phyloP scores from a whole-genome alignment of 768 basidiomycete genomes.

The Scleroderma bovista region DNA sequence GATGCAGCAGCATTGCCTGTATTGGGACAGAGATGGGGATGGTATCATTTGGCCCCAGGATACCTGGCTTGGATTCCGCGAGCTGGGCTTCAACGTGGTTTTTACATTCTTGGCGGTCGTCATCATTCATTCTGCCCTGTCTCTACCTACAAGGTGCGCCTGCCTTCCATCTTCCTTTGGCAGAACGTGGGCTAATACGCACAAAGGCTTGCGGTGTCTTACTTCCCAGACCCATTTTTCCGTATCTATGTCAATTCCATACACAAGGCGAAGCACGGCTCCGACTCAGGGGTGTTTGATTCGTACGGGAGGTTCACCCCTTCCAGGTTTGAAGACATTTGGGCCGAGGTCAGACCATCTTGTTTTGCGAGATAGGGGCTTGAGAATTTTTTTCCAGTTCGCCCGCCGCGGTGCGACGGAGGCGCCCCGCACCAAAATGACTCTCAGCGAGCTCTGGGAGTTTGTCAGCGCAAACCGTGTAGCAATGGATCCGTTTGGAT shows the following conservation, averaged over 20 bases:
- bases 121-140: conserved; percentile 31
- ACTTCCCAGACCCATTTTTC: conserved; percentile 39
- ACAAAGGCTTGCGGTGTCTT: conserved; percentile 14
- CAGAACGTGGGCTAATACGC: not conserved
- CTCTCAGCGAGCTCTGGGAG: conserved; percentile 27
- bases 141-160: conserved; percentile 29
- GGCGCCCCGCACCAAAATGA: conserved; percentile 18
- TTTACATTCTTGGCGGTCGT: conserved; percentile 31
- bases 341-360: conserved; percentile 29
- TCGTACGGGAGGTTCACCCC: conserved; percentile 37
- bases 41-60: conserved; percentile 41
- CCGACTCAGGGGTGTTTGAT: conserved; percentile 38
- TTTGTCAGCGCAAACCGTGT: conserved; percentile 27
- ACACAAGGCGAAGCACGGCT: conserved; percentile 37
- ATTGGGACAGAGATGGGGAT: conserved; percentile 38
- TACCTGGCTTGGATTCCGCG: conserved; percentile 37
- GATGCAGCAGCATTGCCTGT: conserved; percentile 37
- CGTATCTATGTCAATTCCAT: conserved; percentile 32
- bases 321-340: conserved; percentile 40
- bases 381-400: conserved; percentile 10
- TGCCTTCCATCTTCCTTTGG: not conserved
- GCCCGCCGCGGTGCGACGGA: not conserved
- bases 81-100: conserved; percentile 37
- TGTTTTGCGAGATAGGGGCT: not conserved
- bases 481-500: conserved; percentile 34